A percentile compares a stretch with the other conserved stretches of the same genome.
Conservation (phyloP, 352 stramenopile species). For the Peronosclerospora sorghi region DNA sequence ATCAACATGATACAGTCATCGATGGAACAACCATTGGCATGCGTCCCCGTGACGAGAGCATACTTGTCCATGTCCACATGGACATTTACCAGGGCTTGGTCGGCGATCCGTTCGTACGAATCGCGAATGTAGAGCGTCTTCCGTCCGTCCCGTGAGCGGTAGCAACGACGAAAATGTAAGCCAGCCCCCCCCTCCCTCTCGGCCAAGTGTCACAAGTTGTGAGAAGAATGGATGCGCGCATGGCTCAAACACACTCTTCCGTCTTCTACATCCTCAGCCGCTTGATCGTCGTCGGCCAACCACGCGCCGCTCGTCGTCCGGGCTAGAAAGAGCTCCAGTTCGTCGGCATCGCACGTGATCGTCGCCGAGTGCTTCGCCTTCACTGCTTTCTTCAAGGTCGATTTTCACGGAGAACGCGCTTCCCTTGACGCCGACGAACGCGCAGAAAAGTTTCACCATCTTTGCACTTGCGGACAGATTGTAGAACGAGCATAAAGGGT, state of each 20-base stretch:
- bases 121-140: slow-evolving; percentile 16
- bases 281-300: too few relatives aligned
- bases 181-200: slow-evolving; percentile 16
- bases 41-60: slow-evolving; percentile 21
- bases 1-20: slow-evolving; percentile 22
- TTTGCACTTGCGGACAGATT: too few relatives aligned
- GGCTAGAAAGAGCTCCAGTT: slow-evolving; percentile 1
- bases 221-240: slow-evolving; percentile 16
- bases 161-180: slow-evolving; percentile 17
- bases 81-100: slow-evolving; percentile 8
- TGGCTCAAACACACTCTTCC: slow-evolving; percentile 5
- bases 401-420: too few relatives aligned
- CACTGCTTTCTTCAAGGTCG: too few relatives aligned
- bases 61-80: slow-evolving; percentile 15
- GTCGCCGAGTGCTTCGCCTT: background rate
- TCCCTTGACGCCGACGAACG: too few relatives aligned
- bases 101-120: slow-evolving; percentile 18
- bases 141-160: slow-evolving; percentile 13
- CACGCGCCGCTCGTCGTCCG: background rate
- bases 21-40: slow-evolving; percentile 18
- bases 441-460: too few relatives aligned
- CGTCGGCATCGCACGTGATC: background rate
- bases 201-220: slow-evolving; percentile 2
- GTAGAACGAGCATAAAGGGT: too few relatives aligned
- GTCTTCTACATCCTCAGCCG: too few relatives aligned